Percentiles rank a stretch among this genome's conserved stretches.
Evolutionary conservation across 768 basidiomycete species (phyloP).

Genomic region (Podaxis pistillaris): DNA sequence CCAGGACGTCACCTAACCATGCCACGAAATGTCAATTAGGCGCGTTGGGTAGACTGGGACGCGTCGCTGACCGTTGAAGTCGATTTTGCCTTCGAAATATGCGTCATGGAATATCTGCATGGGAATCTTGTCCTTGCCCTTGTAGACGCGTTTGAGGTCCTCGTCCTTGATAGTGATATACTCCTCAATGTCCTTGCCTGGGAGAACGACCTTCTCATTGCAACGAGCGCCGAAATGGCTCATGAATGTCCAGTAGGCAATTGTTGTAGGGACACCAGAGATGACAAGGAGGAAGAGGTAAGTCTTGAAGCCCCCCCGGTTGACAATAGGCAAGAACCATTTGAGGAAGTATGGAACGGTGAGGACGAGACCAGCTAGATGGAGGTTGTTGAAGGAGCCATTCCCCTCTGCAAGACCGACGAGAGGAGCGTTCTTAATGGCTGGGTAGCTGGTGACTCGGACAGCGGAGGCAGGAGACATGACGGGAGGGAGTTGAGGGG

Average conservation of each 20-base stretch:
- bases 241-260: constrained; percentile 89
- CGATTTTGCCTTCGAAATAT: constrained; percentile 94
- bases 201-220: constrained; percentile 83
- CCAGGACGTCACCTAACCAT: constrained; percentile 81
- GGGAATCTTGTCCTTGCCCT: constrained; percentile 88
- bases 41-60: constrained; percentile 10
- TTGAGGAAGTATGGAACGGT: constrained; percentile 85
- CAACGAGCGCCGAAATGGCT: constrained; percentile 77
- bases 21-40: constrained; percentile 9
- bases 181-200: constrained; percentile 81
- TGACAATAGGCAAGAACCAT: constrained; percentile 76
- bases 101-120: constrained; percentile 98
- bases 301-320: constrained; percentile 80
- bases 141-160: constrained; percentile 76
- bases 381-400: constrained; percentile 77
- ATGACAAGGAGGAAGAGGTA: constrained; percentile 79
- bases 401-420: constrained; percentile 84
- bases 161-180: constrained; percentile 91
- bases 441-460: constrained; percentile 62
- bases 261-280: constrained; percentile 70
- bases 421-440: constrained; percentile 85
- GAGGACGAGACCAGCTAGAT: constrained; percentile 75
- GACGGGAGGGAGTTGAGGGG: constrained; percentile 15
- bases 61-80: constrained; percentile 75
- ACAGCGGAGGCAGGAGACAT: constrained; percentile 45